Evolutionary conservation across 441 rosid species (phyloP), one percentile per base, ranked within the genome.

Genomic region (Adansonia grandidieri): DNA sequence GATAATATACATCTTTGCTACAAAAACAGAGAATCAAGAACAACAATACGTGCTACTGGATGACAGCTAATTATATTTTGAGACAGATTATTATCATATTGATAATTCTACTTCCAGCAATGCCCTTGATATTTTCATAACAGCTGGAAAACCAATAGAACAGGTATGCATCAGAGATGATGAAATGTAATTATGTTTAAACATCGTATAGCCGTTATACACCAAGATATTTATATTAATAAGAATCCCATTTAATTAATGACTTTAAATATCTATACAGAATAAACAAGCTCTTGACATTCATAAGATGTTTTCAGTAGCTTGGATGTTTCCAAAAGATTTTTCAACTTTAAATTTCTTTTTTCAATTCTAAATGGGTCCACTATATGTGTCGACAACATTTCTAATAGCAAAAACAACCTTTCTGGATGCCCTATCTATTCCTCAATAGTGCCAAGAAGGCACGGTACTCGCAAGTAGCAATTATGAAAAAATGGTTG

Each of bases 1-100:
- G 44, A 51, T 45, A 70, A 70, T 71, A 7, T 50, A 51, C 22
- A 71, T 3, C 20, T 32, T 71, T 71, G 13, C 19, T 32, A 71
- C 74, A 14, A 28, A 69, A 22, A 2, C 1, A 24, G 28, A 24
- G 28, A 24, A 24, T 24, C 28, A 24, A 24, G 10, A 8, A 6
- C 24, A 70, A 32, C 8, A 4, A 24, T 14, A 51, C 44, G 15
- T 71, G 74, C 74, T 45, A 70, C 44, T 15, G 24, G 37, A 70
- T 50, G 44, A 17, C 17, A 48, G 17, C 42, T 13, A 47, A 69
- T 66, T n/a, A 66, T 63, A 37, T 65, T 37, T 64, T 42, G 48
- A n/a, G 50, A 64, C 48, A 40, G 48, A 65, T 40, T 20, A 65
- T 40, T 40, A 32, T 32, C 45, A 15, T 15, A 40, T 15, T 3